A percentile compares a stretch with the other conserved stretches of the same genome.
Conservation (phyloP, 106 monocot species). For the Dendrobium catenatum region DNA sequence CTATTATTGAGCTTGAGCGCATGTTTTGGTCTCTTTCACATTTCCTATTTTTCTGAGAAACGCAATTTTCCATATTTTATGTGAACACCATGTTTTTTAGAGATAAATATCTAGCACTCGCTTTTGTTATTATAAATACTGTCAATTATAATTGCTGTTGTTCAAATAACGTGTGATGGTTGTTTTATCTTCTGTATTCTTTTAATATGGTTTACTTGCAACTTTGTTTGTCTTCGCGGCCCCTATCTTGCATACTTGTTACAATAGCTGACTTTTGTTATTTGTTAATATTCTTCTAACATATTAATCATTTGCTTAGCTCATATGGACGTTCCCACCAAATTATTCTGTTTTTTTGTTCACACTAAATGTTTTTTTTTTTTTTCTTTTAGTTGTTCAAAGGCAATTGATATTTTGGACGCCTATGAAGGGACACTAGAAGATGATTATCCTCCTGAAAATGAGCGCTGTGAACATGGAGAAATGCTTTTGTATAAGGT, state of each 20-base stretch:
- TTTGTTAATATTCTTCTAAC: background rate
- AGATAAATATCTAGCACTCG: background rate
- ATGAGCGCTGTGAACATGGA: constrained; percentile 90
- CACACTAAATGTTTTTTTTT: background rate
- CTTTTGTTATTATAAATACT: background rate
- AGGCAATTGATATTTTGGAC: constrained; percentile 90
- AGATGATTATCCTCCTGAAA: constrained; percentile 95
- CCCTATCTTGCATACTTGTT: background rate
- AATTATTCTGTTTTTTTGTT: constrained; percentile 3
- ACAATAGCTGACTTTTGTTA: background rate
- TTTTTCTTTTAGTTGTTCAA: constrained; percentile 47
- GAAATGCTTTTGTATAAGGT: constrained; percentile 99
- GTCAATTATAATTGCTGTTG: background rate
- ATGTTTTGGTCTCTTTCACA: background rate
- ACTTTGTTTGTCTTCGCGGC: background rate
- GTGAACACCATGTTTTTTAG: background rate
- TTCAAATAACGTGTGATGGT: background rate
- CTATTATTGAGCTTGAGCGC: background rate
- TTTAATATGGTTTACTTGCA: background rate
- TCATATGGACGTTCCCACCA: background rate
- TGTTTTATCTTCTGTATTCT: background rate
- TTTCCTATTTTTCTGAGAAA: background rate
- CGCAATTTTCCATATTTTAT: background rate
- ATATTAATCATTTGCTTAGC: background rate
- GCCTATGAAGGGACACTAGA: constrained; percentile 96